Conservation (phyloP, 805 yeast genomes). For the Blastobotrys parvus region DNA sequence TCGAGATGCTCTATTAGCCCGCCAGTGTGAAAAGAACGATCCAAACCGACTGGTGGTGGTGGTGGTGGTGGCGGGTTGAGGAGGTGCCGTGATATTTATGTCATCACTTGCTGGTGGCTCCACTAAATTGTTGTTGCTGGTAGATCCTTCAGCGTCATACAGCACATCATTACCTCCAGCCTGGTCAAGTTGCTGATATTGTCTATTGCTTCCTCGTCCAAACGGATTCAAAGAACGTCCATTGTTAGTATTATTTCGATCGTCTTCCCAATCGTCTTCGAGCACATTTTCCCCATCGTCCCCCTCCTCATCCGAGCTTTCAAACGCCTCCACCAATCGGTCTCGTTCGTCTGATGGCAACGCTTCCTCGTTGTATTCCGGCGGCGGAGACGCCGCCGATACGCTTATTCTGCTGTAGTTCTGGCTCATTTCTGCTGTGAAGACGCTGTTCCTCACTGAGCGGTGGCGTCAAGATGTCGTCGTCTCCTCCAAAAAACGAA, state of each 20-base stretch:
- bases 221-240: background rate
- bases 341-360: background rate
- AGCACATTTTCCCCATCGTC: background rate
- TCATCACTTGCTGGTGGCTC: too few species aligned
- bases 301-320: background rate
- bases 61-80: background rate
- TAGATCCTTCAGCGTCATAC: background rate
- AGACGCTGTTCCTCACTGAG: too few species aligned
- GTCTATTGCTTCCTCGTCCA: background rate
- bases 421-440: too few species aligned
- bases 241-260: background rate
- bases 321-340: background rate
- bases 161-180: background rate
- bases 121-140: background rate
- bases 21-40: background rate
- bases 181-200: background rate
- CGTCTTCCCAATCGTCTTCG: background rate
- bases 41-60: background rate
- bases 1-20: background rate
- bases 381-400: background rate
- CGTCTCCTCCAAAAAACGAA: too few species aligned
- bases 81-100: too few species aligned
- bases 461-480: too few species aligned
- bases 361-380: background rate
- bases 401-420: too few species aligned